Base-by-base conservation (phyloP, 2,329 filamentous ascomycete genomes). In the Diaporthe sp. region DNA sequence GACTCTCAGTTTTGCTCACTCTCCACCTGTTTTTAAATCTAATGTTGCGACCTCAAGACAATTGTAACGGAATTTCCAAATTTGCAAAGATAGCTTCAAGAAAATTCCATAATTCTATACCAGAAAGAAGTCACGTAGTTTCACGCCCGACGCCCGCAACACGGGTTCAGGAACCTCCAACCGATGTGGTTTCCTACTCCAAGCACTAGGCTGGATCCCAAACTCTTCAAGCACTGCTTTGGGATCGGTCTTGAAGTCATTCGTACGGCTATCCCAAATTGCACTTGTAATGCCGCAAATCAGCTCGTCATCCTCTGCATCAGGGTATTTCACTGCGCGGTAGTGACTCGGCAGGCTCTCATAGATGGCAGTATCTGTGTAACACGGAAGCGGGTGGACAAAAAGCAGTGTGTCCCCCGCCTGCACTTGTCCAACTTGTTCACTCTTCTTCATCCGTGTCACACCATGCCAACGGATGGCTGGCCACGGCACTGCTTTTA, bases 291-390 rank as follows among this genome's bases (percentile, higher is more conserved):
- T 4, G 22, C 4, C 8, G 17, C 8, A 19, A 31, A 46, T 65
- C 3, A 6, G 3, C 60, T 65, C 8, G 3, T 22, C 25, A 10
- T 28, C n/a, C 17, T 7, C 13, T 22, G 25, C 8, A 31, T 28
- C 2, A 3, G 1, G 0, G 17, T 25, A 6, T 4, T 3, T 0
- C 1, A 65, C n/a, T 22, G 25, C 3, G 1, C 39, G 25, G 31
- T 46, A 65, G 39, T 65, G 17, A 22, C 39, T 65, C 15, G 39
- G 25, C 3, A 65, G n/a, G 15, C 15, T 31, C 25, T 17, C 39
- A 31, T 65, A 31, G 15, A n/a, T n/a, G n/a, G n/a, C n/a, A n/a
- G n/a, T n/a, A n/a, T n/a, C n/a, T n/a, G n/a, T n/a, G n/a, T n/a
- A n/a, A n/a, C n/a, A n/a, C n/a, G n/a, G n/a, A n/a, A n/a, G n/a